These are phyloP conservation scores for Aristolochia contorta DNA, from an alignment of 164 flowering plant species.

Conservation along the genomic window DNA sequence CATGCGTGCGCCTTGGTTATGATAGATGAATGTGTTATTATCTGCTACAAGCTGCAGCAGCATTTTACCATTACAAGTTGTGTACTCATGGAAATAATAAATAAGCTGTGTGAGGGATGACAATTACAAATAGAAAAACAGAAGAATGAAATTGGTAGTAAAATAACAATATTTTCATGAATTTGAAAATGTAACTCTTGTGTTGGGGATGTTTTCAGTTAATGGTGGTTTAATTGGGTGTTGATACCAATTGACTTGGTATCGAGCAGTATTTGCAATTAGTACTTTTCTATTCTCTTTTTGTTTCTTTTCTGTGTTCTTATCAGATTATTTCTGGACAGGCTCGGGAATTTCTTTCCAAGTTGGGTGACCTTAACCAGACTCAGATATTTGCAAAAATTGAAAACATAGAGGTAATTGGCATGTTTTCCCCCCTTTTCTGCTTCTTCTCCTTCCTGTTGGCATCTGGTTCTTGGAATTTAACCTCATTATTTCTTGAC, in stretches of 20 bases:
- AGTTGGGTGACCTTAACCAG: slow-evolving; percentile 66
- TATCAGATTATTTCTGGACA: slow-evolving; percentile 19
- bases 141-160: too few relatives aligned
- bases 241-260: neutral
- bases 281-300: neutral
- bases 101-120: too few relatives aligned
- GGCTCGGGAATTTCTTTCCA: slow-evolving; percentile 85
- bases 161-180: too few relatives aligned
- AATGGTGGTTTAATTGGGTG: neutral
- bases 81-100: neutral
- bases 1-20: neutral
- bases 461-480: too few relatives aligned
- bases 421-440: too few relatives aligned
- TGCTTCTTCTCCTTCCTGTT: too few relatives aligned
- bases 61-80: neutral
- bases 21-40: neutral
- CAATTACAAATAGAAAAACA: too few relatives aligned
- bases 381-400: slow-evolving; percentile 95
- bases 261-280: neutral
- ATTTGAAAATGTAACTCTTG: too few relatives aligned
- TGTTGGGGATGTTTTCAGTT: too few relatives aligned
- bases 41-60: neutral
- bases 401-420: slow-evolving; percentile 29
- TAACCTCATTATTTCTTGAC: slow-evolving; percentile 1
- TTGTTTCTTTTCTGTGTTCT: neutral